Percentiles rank a stretch among this genome's conserved stretches.
These are phyloP conservation scores for Ganoderma lucidum DNA, from an alignment of 1,284 basidiomycete genomes.

Conservation along the genomic window DNA sequence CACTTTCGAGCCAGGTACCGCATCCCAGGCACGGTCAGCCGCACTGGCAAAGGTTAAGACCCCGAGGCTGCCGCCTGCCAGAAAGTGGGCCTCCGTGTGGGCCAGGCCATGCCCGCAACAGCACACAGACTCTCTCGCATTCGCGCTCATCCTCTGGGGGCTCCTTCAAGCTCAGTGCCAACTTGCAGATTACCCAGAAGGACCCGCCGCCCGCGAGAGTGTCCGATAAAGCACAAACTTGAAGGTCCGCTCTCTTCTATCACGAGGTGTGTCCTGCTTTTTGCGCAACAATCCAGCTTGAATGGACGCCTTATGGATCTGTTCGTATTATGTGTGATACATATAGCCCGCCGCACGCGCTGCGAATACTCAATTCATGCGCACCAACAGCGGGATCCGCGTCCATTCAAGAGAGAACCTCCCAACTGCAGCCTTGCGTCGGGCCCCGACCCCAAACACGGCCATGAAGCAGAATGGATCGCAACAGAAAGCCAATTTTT, in stretches of 20 bases:
- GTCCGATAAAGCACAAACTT: conserved; percentile 60
- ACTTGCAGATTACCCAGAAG: conserved; percentile 74
- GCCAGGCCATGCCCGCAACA: conserved; percentile 60
- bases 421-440: conserved; percentile 41
- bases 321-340: conserved; percentile 13
- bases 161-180: conserved; percentile 62
- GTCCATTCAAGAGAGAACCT: conserved; percentile 59
- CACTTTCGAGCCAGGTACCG: no score
- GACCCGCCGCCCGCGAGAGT: conserved; percentile 53
- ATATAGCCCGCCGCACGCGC: conserved; percentile 40
- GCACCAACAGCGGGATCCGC: conserved; percentile 59
- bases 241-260: conserved; percentile 47
- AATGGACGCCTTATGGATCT: conserved; percentile 18
- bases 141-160: conserved; percentile 66
- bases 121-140: conserved; percentile 61
- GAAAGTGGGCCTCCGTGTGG: no score
- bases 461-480: conserved; percentile 40
- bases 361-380: conserved; percentile 47
- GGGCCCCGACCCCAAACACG: conserved; percentile 44
- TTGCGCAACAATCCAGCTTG: conserved; percentile 23
- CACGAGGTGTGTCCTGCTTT: conserved; percentile 52
- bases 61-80: no score
- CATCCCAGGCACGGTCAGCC: no score
- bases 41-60: no score
- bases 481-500: conserved; percentile 62